These are phyloP conservation scores for Yamadazyma trypodendri DNA, from an alignment of 1,139 yeast species.

Conservation along the genomic window DNA sequence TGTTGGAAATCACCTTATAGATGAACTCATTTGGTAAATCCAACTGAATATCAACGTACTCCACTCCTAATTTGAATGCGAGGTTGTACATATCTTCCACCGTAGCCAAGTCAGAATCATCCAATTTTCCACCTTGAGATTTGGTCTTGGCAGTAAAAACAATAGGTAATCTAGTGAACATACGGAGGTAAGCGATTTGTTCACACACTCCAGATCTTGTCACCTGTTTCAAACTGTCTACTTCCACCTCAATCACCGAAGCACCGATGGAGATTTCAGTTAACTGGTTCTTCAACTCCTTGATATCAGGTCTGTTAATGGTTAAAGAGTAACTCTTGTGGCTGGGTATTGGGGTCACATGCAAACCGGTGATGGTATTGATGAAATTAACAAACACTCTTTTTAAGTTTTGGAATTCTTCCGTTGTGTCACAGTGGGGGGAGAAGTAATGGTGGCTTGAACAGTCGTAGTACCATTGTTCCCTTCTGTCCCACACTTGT, in stretches of 20 bases:
- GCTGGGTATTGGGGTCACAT: constrained; percentile 42
- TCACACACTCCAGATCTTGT: constrained; percentile 60
- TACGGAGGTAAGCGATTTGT: constrained; percentile 71
- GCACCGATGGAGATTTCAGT: constrained; percentile 48
- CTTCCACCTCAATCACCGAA: constrained; percentile 80
- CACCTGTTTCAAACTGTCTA: constrained; percentile 61
- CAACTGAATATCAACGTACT: constrained; percentile 54
- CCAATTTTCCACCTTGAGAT: constrained; percentile 71
- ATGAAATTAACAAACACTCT: constrained; percentile 59
- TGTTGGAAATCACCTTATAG: constrained; percentile 31
- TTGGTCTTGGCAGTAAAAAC: constrained; percentile 77
- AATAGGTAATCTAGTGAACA: constrained; percentile 64
- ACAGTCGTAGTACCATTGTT: constrained; percentile 75
- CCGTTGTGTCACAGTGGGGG: constrained; percentile 59
- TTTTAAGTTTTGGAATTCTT: constrained; percentile 58
- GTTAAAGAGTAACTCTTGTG: constrained; percentile 70
- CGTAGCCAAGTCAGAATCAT: constrained; percentile 44
- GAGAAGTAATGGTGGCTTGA: constrained; percentile 79
- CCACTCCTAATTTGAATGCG: constrained; percentile 70
- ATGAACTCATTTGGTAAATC: constrained; percentile 36
- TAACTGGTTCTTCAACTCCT: constrained; percentile 32
- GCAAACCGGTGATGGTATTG: constrained; percentile 62
- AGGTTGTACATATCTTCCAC: constrained; percentile 54
- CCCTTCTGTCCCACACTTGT: constrained; percentile 82
- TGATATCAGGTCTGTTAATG: constrained; percentile 45